Conservation (phyloP, 345 rosid species). For the Pelargonium nanum region DNA sequence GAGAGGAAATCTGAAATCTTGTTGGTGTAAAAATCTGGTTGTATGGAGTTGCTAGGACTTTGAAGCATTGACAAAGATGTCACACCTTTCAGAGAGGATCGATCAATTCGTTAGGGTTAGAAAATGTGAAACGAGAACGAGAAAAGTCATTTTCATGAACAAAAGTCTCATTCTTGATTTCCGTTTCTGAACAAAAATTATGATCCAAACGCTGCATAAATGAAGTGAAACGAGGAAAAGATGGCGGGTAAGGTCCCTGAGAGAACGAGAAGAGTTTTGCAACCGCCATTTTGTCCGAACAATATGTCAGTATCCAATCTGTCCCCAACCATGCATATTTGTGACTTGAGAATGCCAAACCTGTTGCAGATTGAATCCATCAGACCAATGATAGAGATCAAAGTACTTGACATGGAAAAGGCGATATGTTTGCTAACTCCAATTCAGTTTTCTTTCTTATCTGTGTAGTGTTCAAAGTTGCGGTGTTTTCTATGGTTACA, state of each 20-base stretch:
- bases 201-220: too few relatives aligned
- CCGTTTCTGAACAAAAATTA: too few relatives aligned
- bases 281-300: slow-evolving; percentile 85
- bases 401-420: too few relatives aligned
- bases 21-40: slow-evolving; percentile 82
- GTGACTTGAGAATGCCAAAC: slow-evolving; percentile 73
- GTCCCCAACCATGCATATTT: slow-evolving; percentile 99
- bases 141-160: not conserved
- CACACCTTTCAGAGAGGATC: slow-evolving; percentile 38
- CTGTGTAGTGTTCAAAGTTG: too few relatives aligned
- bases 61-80: slow-evolving; percentile 64
- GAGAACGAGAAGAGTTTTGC: slow-evolving; percentile 92
- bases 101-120: not conserved
- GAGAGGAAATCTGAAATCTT: slow-evolving; percentile 75
- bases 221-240: not conserved
- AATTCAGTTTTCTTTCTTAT: too few relatives aligned
- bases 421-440: too few relatives aligned
- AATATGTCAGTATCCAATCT: slow-evolving; percentile 88
- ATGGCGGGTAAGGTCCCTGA: slow-evolving; percentile 39
- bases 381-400: too few relatives aligned
- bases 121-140: not conserved
- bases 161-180: too few relatives aligned
- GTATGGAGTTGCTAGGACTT: slow-evolving; percentile 57
- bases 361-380: slow-evolving; percentile 26
- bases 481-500: too few relatives aligned